Percentiles rank a stretch among this genome's conserved stretches.
Conservation (phyloP, 352 stramenopile genomes). For the Pythium coloratum region DNA sequence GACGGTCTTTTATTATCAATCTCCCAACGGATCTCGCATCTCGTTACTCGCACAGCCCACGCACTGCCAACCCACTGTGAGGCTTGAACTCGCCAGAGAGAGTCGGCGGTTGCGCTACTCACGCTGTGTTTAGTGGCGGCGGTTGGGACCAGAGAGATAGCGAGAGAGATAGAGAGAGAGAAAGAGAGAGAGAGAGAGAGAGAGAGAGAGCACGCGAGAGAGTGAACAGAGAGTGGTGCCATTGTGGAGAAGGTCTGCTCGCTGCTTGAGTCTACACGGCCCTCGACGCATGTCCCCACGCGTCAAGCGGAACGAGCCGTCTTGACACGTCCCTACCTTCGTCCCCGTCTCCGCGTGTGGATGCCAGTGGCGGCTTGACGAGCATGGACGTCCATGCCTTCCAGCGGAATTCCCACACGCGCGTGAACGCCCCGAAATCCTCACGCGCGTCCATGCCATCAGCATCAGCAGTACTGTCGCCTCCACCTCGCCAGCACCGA, state of each 20-base stretch:
- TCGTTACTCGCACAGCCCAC: not conserved
- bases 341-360: not conserved
- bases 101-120: not conserved
- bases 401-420: not conserved
- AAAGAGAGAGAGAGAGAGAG: not conserved
- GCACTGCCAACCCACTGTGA: not conserved
- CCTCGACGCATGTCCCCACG: not conserved
- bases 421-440: not conserved
- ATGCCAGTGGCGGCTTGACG: not conserved
- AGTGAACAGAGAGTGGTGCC: not conserved
- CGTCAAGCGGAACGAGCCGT: not conserved
- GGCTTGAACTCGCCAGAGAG: not conserved
- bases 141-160: not conserved
- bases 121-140: not conserved
- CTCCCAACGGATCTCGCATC: constrained; percentile 1
- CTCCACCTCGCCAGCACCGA: not conserved
- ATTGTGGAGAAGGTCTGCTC: not conserved
- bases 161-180: too few relatives aligned
- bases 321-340: not conserved
- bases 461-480: not conserved
- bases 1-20: constrained; percentile 5
- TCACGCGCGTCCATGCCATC: not conserved
- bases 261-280: not conserved
- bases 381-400: not conserved
- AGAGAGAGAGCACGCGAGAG: too few relatives aligned